A percentile compares a stretch with the other conserved stretches of the same genome.
These are phyloP conservation scores for Trichoderma asperelloides DNA, from an alignment of 495 filamentous ascomycete genomes.

Conservation along the genomic window DNA sequence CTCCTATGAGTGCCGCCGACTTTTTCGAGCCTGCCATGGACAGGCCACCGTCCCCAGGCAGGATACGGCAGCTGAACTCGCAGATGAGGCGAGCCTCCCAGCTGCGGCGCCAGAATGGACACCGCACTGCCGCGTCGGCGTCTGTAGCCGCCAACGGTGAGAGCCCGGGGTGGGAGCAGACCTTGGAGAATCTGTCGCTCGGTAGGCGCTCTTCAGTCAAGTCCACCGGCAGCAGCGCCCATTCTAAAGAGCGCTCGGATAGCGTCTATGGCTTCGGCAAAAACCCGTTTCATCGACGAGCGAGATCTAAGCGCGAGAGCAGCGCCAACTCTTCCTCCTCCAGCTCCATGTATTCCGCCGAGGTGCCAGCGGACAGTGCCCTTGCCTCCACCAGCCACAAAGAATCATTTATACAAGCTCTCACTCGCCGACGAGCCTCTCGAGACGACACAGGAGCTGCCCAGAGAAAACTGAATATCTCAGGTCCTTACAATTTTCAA, in stretches of 20 bases:
- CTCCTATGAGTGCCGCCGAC: constrained; percentile 14
- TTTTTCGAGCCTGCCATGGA: constrained; percentile 41
- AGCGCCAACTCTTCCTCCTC: constrained; percentile 29
- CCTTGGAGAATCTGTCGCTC: constrained; percentile 29
- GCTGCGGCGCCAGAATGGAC: constrained; percentile 33
- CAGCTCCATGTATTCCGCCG: constrained; percentile 31
- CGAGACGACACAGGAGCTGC: constrained; percentile 15
- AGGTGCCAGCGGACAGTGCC: constrained; percentile 22
- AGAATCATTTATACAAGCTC: constrained; percentile 35
- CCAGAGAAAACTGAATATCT: constrained; percentile 49
- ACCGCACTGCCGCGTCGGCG: constrained; percentile 38
- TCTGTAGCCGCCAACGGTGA: constrained; percentile 37
- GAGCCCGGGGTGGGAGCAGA: constrained; percentile 34
- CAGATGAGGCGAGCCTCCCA: constrained; percentile 40
- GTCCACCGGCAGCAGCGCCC: constrained; percentile 36
- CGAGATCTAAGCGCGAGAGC: constrained; percentile 33
- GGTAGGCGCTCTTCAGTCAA: constrained; percentile 43
- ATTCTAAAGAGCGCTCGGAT: constrained; percentile 34
- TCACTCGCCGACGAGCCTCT: constrained; percentile 28
- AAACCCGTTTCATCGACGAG: constrained; percentile 38
- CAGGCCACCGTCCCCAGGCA: constrained; percentile 45
- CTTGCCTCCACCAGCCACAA: constrained; percentile 16
- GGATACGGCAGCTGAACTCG: constrained; percentile 41
- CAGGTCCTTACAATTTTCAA: constrained; percentile 80
- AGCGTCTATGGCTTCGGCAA: constrained; percentile 47